Evolutionary conservation across 805 yeast species (phyloP).

Genomic region (Scheffersomyces amazonensis): DNA sequence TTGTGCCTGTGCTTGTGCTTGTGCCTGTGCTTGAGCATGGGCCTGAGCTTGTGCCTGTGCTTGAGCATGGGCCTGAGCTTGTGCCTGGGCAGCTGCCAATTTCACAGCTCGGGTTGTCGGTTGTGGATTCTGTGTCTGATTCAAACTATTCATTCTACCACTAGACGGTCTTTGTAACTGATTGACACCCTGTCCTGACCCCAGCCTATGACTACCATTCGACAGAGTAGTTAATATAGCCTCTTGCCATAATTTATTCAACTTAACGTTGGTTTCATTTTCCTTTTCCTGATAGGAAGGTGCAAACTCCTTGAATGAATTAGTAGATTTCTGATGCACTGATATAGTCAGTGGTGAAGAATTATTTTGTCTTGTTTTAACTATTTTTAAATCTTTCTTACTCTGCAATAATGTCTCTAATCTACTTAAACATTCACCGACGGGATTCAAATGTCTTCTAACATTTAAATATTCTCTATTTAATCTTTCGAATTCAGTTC

Average conservation of each 20-base stretch:
- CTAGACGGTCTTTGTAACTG: conserved; percentile 11
- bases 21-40: too few relatives aligned
- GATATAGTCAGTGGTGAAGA: conserved; percentile 1
- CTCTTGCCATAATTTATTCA: conserved; percentile 40
- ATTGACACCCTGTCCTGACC: conserved; percentile 3
- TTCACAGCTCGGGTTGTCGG: conserved; percentile 37
- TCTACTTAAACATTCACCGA: conserved; percentile 60
- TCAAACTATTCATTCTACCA: too few relatives aligned
- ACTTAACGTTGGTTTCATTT: conserved; percentile 18
- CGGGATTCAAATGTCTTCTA: conserved; percentile 67
- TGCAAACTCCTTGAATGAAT: conserved; percentile 32
- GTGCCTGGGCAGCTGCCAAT: conserved; percentile 17
- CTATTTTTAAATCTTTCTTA: conserved; percentile 16
- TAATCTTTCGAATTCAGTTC: conserved; percentile 76
- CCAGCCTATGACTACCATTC: neutral
- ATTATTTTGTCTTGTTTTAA: conserved; percentile 16
- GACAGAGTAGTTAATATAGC: conserved; percentile 25
- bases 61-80: too few relatives aligned
- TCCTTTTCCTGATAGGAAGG: conserved; percentile 30
- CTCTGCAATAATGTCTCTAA: conserved; percentile 23
- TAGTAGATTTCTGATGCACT: conserved; percentile 11
- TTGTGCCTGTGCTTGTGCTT: too few relatives aligned
- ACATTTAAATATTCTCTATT: conserved; percentile 72
- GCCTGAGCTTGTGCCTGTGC: too few relatives aligned
- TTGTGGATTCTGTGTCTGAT: conserved; percentile 5